Conservation (phyloP, 2,329 filamentous ascomycete genomes). For the Colletotrichum noveboracense region DNA sequence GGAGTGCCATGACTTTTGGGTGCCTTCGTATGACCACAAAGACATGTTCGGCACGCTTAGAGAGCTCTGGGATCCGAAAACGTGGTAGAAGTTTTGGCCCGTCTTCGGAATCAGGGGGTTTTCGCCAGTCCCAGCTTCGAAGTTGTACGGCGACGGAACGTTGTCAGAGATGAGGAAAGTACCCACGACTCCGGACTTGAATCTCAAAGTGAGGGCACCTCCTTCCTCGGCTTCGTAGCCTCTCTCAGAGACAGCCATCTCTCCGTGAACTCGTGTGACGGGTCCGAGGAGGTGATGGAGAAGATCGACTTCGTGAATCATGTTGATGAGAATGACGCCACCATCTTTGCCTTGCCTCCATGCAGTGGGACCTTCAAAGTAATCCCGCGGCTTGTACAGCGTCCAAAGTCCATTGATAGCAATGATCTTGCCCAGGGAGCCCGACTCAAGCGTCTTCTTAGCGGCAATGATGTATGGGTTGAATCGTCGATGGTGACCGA, state of each 20-base stretch:
- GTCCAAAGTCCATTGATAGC: constrained; percentile 63
- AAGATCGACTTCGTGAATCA: constrained; percentile 66
- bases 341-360: constrained; percentile 50
- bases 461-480: constrained; percentile 59
- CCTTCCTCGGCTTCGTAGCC: constrained; percentile 60
- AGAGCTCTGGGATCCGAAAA: constrained; percentile 57
- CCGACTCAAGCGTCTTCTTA: constrained; percentile 45
- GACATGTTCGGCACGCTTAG: constrained; percentile 61
- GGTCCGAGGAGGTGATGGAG: constrained; percentile 62
- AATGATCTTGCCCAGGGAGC: constrained; percentile 49
- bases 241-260: constrained; percentile 48
- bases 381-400: constrained; percentile 52
- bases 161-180: constrained; percentile 62
- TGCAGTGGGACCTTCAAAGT: constrained; percentile 44
- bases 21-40: constrained; percentile 47
- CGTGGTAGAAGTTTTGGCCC: constrained; percentile 53
- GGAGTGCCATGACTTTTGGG: constrained; percentile 46
- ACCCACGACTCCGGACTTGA: constrained; percentile 58
- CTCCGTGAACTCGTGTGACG: constrained; percentile 55
- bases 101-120: constrained; percentile 55
- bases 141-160: constrained; percentile 55
- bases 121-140: constrained; percentile 63
- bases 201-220: constrained; percentile 56
- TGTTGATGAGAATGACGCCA: constrained; percentile 60
- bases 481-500: constrained; percentile 65